These are phyloP conservation scores for Hemileccinum rubropunctum DNA, from an alignment of 768 basidiomycete species.

Conservation along the genomic window DNA sequence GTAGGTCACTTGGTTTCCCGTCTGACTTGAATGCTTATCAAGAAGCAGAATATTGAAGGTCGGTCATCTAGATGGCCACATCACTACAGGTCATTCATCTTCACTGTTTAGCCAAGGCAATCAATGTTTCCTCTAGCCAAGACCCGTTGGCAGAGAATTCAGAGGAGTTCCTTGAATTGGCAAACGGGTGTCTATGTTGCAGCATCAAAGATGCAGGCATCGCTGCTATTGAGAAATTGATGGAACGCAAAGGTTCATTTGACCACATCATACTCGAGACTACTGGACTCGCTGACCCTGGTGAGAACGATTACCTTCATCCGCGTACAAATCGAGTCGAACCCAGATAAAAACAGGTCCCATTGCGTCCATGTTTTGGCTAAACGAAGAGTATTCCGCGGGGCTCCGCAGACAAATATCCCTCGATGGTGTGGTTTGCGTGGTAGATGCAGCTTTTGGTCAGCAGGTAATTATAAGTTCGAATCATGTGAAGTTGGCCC, in stretches of 20 bases:
- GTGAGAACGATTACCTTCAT: slow-evolving; percentile 36
- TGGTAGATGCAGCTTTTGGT: slow-evolving; percentile 88
- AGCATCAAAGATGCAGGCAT: slow-evolving; percentile 93
- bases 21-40: slow-evolving; percentile 19
- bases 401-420: slow-evolving; percentile 69
- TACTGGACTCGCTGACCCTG: slow-evolving; percentile 94
- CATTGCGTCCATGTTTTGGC: slow-evolving; percentile 85
- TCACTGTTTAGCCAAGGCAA: slow-evolving; percentile 63
- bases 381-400: slow-evolving; percentile 74
- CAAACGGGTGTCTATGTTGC: slow-evolving; percentile 98
- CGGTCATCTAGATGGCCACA: slow-evolving; percentile 10
- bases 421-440: slow-evolving; percentile 88
- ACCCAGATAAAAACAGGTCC: slow-evolving; percentile 48
- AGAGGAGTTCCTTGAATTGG: slow-evolving; percentile 87
- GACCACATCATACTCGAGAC: slow-evolving; percentile 96
- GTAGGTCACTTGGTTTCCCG: slow-evolving; percentile 40
- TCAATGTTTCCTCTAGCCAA: slow-evolving; percentile 72
- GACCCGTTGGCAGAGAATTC: slow-evolving; percentile 62
- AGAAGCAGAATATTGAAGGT: slow-evolving; percentile 87
- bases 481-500: slow-evolving; percentile 29
- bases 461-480: slow-evolving; percentile 39
- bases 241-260: slow-evolving; percentile 82
- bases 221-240: slow-evolving; percentile 91
- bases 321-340: neutral
- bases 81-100: neutral